Percentiles rank a stretch among this genome's conserved stretches.
phyloP scores from a whole-genome alignment of 495 filamentous ascomycete species.

The Annulohypoxylon bovei region DNA sequence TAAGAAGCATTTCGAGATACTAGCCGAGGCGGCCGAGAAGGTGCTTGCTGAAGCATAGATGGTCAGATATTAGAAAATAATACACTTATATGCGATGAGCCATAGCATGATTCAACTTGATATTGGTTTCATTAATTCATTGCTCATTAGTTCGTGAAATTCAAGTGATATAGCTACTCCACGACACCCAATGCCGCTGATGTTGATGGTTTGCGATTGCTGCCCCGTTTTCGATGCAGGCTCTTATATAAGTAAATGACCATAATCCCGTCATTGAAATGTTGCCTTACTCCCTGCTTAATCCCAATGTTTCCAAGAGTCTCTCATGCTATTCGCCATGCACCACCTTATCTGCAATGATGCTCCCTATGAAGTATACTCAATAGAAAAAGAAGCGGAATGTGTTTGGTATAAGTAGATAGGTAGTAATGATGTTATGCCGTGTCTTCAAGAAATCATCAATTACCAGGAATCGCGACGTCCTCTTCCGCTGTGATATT shows the following conservation, averaged over 20 bases:
- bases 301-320: not conserved
- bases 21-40: slow-evolving; percentile 75
- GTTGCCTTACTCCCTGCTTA: slow-evolving; percentile 8
- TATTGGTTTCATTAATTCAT: not conserved
- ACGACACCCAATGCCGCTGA: too few relatives aligned
- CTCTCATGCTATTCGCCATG: not conserved
- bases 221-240: not conserved
- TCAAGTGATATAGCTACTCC: not conserved
- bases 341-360: not conserved
- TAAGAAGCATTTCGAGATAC: slow-evolving; percentile 77
- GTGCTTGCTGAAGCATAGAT: slow-evolving; percentile 49
- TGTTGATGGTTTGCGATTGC: too few relatives aligned
- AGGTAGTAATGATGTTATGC: not conserved
- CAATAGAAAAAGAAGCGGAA: not conserved
- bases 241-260: not conserved
- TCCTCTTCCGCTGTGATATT: slow-evolving; percentile 15
- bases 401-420: not conserved
- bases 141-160: slow-evolving; percentile 15
- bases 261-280: not conserved
- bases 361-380: slow-evolving; percentile 2
- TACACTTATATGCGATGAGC: not conserved
- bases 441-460: not conserved
- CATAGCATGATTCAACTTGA: not conserved
- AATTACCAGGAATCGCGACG: slow-evolving; percentile 42
- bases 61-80: not conserved